Evolutionary conservation across 768 basidiomycete genomes (phyloP).

Genomic region (Calocera cornea): DNA sequence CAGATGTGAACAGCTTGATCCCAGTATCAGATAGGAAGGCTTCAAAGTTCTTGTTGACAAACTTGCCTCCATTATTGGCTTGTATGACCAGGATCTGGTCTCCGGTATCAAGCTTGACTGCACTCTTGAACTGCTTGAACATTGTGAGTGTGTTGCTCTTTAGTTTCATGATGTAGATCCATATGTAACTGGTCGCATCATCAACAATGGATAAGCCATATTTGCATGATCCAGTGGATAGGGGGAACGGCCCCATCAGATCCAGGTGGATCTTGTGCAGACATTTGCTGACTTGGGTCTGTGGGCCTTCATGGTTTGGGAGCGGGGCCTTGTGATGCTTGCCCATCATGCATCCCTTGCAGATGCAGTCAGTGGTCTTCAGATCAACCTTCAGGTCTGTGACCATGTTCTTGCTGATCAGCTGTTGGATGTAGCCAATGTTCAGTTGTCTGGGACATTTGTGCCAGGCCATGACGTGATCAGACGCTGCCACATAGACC

Average conservation of each 20-base stretch:
- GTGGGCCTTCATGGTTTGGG: not conserved
- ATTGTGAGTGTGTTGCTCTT: not conserved
- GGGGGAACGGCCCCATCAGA: conserved; percentile 13
- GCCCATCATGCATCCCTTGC: not conserved
- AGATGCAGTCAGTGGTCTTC: not conserved
- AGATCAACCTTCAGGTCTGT: not conserved
- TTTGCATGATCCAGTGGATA: conserved; percentile 6
- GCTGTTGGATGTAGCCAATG: not conserved
- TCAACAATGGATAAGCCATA: not conserved
- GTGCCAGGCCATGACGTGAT: not conserved
- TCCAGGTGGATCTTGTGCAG: conserved; percentile 13
- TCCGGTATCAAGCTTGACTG: not conserved
- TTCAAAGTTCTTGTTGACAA: conserved; percentile 17
- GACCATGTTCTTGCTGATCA: not conserved
- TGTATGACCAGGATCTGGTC: conserved; percentile 7
- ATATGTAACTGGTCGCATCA: not conserved
- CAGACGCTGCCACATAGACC: not conserved
- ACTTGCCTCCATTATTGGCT: conserved; percentile 23
- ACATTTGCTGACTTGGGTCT: not conserved
- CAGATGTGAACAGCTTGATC: conserved; percentile 15
- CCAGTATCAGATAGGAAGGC: conserved; percentile 15
- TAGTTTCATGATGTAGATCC: not conserved
- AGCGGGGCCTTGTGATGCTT: not conserved
- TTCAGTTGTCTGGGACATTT: not conserved
- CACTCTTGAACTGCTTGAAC: not conserved